phyloP scores from a whole-genome alignment of 768 basidiomycete genomes.

The Boletus reticulatus region DNA sequence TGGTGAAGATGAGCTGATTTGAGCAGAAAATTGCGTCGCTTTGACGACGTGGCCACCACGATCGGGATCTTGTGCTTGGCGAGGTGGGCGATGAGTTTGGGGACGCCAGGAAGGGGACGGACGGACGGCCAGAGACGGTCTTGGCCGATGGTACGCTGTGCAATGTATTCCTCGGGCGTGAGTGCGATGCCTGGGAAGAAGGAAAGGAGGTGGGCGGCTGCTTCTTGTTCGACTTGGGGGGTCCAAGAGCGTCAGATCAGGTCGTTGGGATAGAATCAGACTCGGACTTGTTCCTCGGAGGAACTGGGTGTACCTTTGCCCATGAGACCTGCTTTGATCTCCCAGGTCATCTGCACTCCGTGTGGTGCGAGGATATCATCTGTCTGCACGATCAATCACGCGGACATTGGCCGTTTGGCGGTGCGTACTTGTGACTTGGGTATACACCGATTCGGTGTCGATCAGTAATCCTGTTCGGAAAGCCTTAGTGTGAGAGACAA shows the following conservation, averaged over 20 bases:
- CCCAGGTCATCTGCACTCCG: conserved; percentile 82
- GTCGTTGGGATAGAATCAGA: background rate
- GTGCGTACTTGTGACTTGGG: conserved; percentile 69
- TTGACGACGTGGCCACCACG: conserved; percentile 77
- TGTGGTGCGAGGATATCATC: conserved; percentile 71
- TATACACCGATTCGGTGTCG: conserved; percentile 76
- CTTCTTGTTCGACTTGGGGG: conserved; percentile 57
- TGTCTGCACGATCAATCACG: conserved; percentile 24
- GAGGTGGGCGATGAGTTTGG: conserved; percentile 69
- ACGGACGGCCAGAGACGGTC: conserved; percentile 69
- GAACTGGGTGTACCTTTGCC: conserved; percentile 59
- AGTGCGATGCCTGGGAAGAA: conserved; percentile 75
- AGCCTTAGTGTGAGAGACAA: background rate
- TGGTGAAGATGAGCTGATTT: conserved; percentile 63
- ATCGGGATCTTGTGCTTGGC: conserved; percentile 68
- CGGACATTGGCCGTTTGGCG: background rate
- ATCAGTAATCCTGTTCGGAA: conserved; percentile 59
- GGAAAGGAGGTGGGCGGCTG: conserved; percentile 67
- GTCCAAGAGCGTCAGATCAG: background rate
- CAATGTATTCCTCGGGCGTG: conserved; percentile 57
- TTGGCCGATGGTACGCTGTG: conserved; percentile 53
- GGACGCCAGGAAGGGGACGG: conserved; percentile 69
- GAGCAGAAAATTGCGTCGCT: conserved; percentile 58
- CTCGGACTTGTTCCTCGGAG: background rate
- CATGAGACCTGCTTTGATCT: conserved; percentile 87